Base-by-base conservation (phyloP, 75 land plant species). In the Pinus albicaulis region DNA sequence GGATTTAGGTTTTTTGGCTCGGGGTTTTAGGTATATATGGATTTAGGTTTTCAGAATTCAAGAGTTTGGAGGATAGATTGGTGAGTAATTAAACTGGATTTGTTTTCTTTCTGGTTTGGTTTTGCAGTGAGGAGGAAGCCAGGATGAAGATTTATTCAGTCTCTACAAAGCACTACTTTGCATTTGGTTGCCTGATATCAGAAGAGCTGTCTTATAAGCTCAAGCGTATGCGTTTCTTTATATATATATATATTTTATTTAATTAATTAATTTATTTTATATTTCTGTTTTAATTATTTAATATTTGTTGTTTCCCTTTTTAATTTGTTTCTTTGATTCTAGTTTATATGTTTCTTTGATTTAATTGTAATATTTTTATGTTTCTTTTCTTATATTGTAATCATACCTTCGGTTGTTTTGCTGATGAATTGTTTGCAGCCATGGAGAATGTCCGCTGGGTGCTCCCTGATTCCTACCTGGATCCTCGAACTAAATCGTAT, bases 381-480 rank as follows among this genome's bases (percentile, higher is more conserved):
- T 10, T 68, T 68, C 7, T 3, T 2, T 41, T 19, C 48, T 20
- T 68, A n/a, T 68, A 8, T 2, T 0, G 11, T n/a, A 38, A 17
- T 64, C 1, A 17, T 4, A 31, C 20, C 19, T 19, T 1, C 41
- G n/a, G 4, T 3, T 3, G 4, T 68, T 68, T 41, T 38, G n/a
- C 34, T 41, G 71, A 36, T 69, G 8, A 0, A 23, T 38, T 26
- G 55, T 58, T 41, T 59, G 61, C 76, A 90, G 92, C 78, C 19
- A 44, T 90, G 53, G 88, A 87, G 0, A 73, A 48, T 22, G 92
- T 90, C 53, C 81, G 85, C 1, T 87, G 92, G 92, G 92, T 90
- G 64, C 87, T 87, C 52, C 92, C 89, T 63, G 92, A 90, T 81
- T 87, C 92, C 7, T 90, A 90, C 26, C 34, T 87, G 81, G 89